Evolutionary conservation across 371 early-diverging fungal genomes (phyloP).

Genomic region (Lichtheimia ramosa): DNA sequence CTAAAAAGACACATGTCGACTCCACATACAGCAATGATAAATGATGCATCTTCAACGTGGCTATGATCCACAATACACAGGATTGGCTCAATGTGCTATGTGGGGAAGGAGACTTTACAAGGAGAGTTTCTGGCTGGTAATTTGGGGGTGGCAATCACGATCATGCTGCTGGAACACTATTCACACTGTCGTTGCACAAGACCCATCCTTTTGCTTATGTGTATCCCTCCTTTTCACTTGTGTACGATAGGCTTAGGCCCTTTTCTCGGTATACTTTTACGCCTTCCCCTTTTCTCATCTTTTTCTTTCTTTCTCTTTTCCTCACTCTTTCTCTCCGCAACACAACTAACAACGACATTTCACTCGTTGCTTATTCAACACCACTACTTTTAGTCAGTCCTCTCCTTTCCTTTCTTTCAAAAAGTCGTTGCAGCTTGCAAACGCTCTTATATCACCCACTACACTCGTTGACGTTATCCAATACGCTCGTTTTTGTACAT

Average conservation of each 20-base stretch:
- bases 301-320: constrained; percentile 3
- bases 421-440: neutral
- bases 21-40: neutral
- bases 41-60: neutral
- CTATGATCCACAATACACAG: neutral
- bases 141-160: no score
- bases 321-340: neutral
- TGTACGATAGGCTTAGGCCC: no score
- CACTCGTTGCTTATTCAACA: constrained; percentile 6
- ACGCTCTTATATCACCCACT: neutral
- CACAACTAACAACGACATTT: neutral
- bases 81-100: no score
- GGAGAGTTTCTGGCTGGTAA: neutral
- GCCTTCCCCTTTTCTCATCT: constrained; percentile 1
- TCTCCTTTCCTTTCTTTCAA: constrained; percentile 13
- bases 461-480: constrained; percentile 8
- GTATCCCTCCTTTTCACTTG: no score
- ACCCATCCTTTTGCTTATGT: no score
- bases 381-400: constrained; percentile 8
- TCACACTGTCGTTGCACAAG: no score
- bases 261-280: no score
- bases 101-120: no score
- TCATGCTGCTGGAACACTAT: no score
- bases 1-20: neutral
- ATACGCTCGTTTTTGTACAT: neutral